Evolutionary conservation across 208 protist genomes (phyloP), one percentile per base, ranked within the genome.

Genomic region (Wallacemonas sp.): DNA sequence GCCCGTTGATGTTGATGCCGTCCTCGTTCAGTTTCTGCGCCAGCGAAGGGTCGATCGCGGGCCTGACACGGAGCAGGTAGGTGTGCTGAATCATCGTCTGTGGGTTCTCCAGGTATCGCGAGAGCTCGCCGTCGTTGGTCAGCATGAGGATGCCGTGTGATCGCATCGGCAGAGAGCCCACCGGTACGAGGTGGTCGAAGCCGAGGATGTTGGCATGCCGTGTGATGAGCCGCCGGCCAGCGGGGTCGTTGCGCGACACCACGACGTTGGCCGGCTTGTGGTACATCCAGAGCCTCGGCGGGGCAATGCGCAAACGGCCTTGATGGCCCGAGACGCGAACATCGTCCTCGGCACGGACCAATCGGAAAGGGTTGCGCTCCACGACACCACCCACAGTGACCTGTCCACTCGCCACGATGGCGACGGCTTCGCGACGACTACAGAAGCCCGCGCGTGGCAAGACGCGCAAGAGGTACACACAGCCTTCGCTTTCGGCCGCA

Each of bases 121-220:
- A 85, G 14, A 96, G 80, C 75, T 96, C 91, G 27, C 91, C 91
- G 72, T 96, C 91, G 66, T 96, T 96, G 6, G 88, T 94, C 56
- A 96, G 77, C 15, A 96, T 75, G 24, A 96, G 66, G 19, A 94
- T 64, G 31, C 91, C 91, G 63, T 94, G 87, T 1, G 88, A 74
- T 2, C 85, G 83, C 82, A 91, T 89, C 49, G 88, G 91, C 56
- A 96, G 77, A 15, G 91, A 94, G 34, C 88, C 86, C 27, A 96
- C 79, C 19, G 91, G 88, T 21, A 96, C 79, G 42, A 96, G 80
- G 60, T 96, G 91, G 62, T 93, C 85, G 71, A 94, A 84, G 49
- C 91, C 91, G 22, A 94, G 70, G 62, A 93, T 93, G 26, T 77
- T 75, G 0, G 91, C 86, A 67, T 94, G 88, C 49, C 86, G 88